Evolutionary conservation across 345 rosid species (phyloP), one percentile per base, ranked within the genome.

Genomic region (Lepidium africanum): DNA sequence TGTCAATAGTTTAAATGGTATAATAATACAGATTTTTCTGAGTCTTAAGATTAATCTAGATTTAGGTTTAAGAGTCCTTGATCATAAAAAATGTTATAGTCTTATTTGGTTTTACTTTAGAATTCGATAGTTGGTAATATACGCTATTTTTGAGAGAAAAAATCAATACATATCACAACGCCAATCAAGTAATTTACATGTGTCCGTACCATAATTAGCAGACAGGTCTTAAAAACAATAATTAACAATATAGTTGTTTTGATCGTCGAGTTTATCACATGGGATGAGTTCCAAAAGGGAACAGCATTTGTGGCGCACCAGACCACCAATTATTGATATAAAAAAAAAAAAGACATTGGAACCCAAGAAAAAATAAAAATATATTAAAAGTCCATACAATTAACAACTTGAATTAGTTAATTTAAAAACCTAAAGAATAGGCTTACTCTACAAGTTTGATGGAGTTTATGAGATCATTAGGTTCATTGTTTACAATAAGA

Each of bases 291-390:
- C 33, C 1, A 19, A 59, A 36, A 10, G 73, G 72, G 63, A 52
- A 74, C 77, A 73, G 52, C 50, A 65, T 58, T 67, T 67, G 63
- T 73, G 68, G 69, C 73, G 73, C 69, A 74, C 62, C 57, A 59
- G 49, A 52, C 35, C 35, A 54, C 59, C 53, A 61, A 35, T 63
- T n/a, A 68, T 47, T 17, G 1, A 51, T 36, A 25, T 66, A 32
- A 40, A 13, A 16, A 10, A 23, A 35, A 27, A 9, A 7, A 15
- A 58, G n/a, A n/a, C n/a, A n/a, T n/a, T n/a, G n/a, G n/a, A n/a
- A n/a, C n/a, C n/a, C n/a, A 36, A 25, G 2, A 51, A 15, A 39
- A 21, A 21, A 21, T 21, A 5, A 30, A 30, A 30, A 30, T 27
- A n/a, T 27, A 5, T 19, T 15, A 59, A 25, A 11, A 66, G 15